Base-by-base conservation (phyloP, 2,329 filamentous ascomycete genomes). In the Pseudogymnoascus sp. region DNA sequence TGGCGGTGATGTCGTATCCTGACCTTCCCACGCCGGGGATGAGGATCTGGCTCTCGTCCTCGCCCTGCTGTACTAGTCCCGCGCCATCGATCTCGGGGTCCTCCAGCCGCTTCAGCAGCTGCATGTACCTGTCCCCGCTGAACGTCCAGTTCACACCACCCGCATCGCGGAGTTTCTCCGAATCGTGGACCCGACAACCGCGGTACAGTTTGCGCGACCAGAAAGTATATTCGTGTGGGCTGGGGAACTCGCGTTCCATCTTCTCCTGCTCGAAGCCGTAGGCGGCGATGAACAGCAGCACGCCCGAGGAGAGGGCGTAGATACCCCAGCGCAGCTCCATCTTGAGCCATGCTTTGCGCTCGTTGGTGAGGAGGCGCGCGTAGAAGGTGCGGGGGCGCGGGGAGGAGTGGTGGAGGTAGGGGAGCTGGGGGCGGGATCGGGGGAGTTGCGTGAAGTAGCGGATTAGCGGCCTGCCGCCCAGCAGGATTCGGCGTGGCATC, bases 161-260 rank as follows among this genome's bases (percentile, higher is more conserved):
- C 11, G 66, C 67, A 1, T 69, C 68, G 7, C 67, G 64, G 46
- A 70, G 67, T n/a, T 25, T 25, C n/a, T 60, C 59, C 66, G 67
- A 38, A 60, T 46, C 60, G 12, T 31, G 23, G 42, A 65, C 69
- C 64, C 62, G 68, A 16, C 65, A 89, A 60, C 84, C 82, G 42
- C 91, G 83, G 66, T 90, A 81, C 40, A 82, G 79, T 75, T 89
- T 84, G 23, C 91, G 81, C 53, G 89, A 90, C 67, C 85, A 76
- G 74, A 86, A 89, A 0, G 79, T 79, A 91, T 93, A 97, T 73
- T 96, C 93, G 25, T 84, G 82, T 1, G 93, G 93, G 1, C 91
- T 93, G 0, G 92, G 92, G 73, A 88, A 90, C 61, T 83, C 79
- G 59, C 88, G 82, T 76, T 97, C 92, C 50, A 90, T 79, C 65